A percentile compares a stretch with the other conserved stretches of the same genome.
Evolutionary conservation across 768 basidiomycete species (phyloP).

Genomic region (Hypsizygus marmoreus): DNA sequence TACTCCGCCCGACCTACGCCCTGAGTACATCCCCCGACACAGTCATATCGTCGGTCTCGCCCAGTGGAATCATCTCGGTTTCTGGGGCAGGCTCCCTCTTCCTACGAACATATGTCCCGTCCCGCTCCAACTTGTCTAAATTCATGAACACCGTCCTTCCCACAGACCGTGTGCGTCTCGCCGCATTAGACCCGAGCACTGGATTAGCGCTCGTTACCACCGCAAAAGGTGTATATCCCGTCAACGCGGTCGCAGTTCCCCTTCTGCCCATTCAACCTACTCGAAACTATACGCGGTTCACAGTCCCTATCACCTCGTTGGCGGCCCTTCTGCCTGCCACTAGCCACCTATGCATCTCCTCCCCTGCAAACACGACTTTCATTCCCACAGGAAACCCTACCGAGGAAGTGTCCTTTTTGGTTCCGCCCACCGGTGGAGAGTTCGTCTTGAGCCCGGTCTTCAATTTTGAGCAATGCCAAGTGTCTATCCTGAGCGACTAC

Average conservation of each 20-base stretch:
- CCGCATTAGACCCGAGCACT: neutral
- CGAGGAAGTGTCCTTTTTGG: slow-evolving; percentile 6
- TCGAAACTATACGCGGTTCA: too few relatives aligned
- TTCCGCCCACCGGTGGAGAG: slow-evolving; percentile 2
- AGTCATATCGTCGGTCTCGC: slow-evolving; percentile 25
- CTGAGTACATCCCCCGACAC: slow-evolving; percentile 30
- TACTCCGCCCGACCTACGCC: slow-evolving; percentile 28
- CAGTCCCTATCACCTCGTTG: too few relatives aligned
- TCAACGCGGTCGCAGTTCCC: slow-evolving; percentile 6
- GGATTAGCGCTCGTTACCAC: slow-evolving; percentile 6
- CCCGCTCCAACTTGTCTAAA: slow-evolving; percentile 6
- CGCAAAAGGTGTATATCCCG: slow-evolving; percentile 8
- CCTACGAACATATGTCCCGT: slow-evolving; percentile 23
- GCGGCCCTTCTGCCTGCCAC: too few relatives aligned
- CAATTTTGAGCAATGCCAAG: slow-evolving; percentile 26
- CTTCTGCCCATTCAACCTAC: neutral
- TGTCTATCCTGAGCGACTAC: slow-evolving; percentile 36
- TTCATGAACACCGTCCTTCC: too few relatives aligned
- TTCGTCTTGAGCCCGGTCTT: slow-evolving; percentile 31
- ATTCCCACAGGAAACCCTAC: slow-evolving; percentile 3
- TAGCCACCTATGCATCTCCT: too few relatives aligned
- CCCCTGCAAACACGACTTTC: neutral
- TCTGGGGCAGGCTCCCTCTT: slow-evolving; percentile 31
- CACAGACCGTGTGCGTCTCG: slow-evolving; percentile 4
- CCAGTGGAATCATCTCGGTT: slow-evolving; percentile 24